Evolutionary conservation across 768 basidiomycete species (phyloP).

Genomic region (Suillus discolor): DNA sequence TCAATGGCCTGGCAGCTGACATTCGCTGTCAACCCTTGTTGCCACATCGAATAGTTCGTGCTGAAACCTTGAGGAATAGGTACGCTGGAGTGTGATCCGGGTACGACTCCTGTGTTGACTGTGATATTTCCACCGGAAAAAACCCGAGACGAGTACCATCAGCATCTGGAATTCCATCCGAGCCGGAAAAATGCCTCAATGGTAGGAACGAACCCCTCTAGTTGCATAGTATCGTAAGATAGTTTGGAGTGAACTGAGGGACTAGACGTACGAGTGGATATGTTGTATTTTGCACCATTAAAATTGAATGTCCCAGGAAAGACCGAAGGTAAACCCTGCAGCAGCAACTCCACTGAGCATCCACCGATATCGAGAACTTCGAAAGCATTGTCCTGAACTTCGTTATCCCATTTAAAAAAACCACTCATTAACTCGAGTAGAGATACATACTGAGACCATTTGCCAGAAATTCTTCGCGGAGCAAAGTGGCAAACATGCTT

Average conservation of each 20-base stretch:
- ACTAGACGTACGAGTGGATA: conserved; percentile 9
- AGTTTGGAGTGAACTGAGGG: background rate
- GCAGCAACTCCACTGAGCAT: conserved; percentile 15
- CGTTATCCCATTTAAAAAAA: background rate
- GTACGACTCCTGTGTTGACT: background rate
- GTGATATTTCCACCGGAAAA: conserved; percentile 7
- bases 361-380: conserved; percentile 12
- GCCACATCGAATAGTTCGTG: conserved; percentile 7
- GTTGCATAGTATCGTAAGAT: background rate
- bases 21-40: conserved; percentile 11
- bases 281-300: conserved; percentile 21
- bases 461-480: background rate
- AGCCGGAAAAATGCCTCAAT: conserved; percentile 2
- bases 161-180: background rate
- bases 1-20: conserved; percentile 2
- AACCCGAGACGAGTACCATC: conserved; percentile 8
- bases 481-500: conserved; percentile 6
- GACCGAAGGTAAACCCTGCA: conserved; percentile 9
- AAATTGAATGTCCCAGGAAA: conserved; percentile 16
- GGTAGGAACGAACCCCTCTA: conserved; percentile 10
- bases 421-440: background rate
- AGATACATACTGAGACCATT: background rate
- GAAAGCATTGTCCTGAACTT: conserved; percentile 9
- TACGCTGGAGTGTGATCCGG: background rate
- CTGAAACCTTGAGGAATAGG: conserved; percentile 1